A percentile compares a stretch with the other conserved stretches of the same genome.
These are phyloP conservation scores for Talinum fruticosum DNA, from an alignment of 148 eudicot species.

Conservation along the genomic window DNA sequence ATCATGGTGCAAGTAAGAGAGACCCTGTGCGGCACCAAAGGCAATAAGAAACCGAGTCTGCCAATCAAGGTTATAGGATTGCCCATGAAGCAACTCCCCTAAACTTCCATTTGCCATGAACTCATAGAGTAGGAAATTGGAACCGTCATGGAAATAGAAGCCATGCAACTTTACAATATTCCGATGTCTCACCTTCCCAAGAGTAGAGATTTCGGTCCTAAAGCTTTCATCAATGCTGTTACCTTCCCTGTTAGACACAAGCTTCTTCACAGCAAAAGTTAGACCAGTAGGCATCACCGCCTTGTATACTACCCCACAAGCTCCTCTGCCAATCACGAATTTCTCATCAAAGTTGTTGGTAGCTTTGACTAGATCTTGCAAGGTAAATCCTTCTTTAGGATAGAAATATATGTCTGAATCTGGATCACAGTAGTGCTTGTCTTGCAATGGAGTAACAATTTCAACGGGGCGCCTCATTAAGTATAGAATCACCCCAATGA, in stretches of 20 bases:
- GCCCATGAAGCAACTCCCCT: slow-evolving; percentile 66
- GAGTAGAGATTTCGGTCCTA: slow-evolving; percentile 73
- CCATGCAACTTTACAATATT: slow-evolving; percentile 83
- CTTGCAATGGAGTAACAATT: slow-evolving; percentile 41
- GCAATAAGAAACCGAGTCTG: slow-evolving; percentile 62
- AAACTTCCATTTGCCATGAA: slow-evolving; percentile 83
- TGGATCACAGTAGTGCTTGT: slow-evolving; percentile 30
- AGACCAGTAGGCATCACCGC: slow-evolving; percentile 54
- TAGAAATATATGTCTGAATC: slow-evolving; percentile 53
- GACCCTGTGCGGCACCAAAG: slow-evolving; percentile 85
- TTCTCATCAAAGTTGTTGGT: slow-evolving; percentile 60
- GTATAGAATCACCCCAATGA: slow-evolving; percentile 53
- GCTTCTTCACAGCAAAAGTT: slow-evolving; percentile 69
- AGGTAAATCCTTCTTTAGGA: slow-evolving; percentile 64
- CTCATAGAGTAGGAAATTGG: slow-evolving; percentile 68
- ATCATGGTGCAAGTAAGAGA: slow-evolving; percentile 75
- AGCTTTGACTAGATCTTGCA: slow-evolving; percentile 67
- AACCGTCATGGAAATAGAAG: slow-evolving; percentile 75
- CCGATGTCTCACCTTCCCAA: slow-evolving; percentile 76
- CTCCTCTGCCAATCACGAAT: slow-evolving; percentile 68
- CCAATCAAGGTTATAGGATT: slow-evolving; percentile 55
- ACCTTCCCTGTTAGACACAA: slow-evolving; percentile 60
- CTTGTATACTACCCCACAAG: slow-evolving; percentile 78
- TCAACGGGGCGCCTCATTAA: slow-evolving; percentile 42
- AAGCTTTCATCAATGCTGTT: slow-evolving; percentile 61